These are phyloP conservation scores for Boletus subparvulus DNA, from an alignment of 768 basidiomycete genomes.

Conservation along the genomic window DNA sequence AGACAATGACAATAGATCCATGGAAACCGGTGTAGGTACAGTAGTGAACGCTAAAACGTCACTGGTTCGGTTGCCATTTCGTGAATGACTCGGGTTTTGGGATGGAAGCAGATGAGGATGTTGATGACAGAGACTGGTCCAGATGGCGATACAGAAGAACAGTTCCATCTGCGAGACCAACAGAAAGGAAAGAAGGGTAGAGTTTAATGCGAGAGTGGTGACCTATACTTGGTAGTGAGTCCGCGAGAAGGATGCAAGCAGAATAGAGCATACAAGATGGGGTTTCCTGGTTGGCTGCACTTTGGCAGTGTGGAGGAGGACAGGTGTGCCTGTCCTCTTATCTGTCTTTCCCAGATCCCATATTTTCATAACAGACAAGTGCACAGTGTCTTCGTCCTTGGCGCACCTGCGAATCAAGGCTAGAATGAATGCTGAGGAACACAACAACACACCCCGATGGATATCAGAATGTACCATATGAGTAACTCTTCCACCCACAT, in stretches of 20 bases:
- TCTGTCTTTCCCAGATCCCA: slow-evolving; percentile 82
- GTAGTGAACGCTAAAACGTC: slow-evolving; percentile 82
- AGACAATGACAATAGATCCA: slow-evolving; percentile 20
- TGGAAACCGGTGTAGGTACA: slow-evolving; percentile 19
- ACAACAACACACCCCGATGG: slow-evolving; percentile 69
- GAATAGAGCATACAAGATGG: slow-evolving; percentile 57
- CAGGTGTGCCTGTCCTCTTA: slow-evolving; percentile 60
- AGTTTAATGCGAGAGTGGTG: slow-evolving; percentile 75
- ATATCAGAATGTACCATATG: slow-evolving; percentile 83
- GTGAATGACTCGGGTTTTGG: slow-evolving; percentile 85
- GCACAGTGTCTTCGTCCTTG: slow-evolving; percentile 73
- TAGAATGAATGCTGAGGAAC: slow-evolving; percentile 5
- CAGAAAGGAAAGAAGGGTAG: slow-evolving; percentile 78
- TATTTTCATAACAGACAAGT: slow-evolving; percentile 75
- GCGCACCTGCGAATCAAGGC: slow-evolving; percentile 5
- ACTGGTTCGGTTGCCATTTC: slow-evolving; percentile 87
- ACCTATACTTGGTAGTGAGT: slow-evolving; percentile 43
- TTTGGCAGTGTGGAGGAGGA: slow-evolving; percentile 71
- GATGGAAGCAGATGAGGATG: slow-evolving; percentile 64
- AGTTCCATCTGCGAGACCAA: slow-evolving; percentile 94
- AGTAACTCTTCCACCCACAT: slow-evolving; percentile 75
- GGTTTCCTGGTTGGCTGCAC: slow-evolving; percentile 74
- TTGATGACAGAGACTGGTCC: slow-evolving; percentile 80
- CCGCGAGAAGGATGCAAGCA: background rate
- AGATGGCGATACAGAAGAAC: slow-evolving; percentile 90